phyloP scores from a whole-genome alignment of 2,329 filamentous ascomycete genomes.

The Alternaria sp. region DNA sequence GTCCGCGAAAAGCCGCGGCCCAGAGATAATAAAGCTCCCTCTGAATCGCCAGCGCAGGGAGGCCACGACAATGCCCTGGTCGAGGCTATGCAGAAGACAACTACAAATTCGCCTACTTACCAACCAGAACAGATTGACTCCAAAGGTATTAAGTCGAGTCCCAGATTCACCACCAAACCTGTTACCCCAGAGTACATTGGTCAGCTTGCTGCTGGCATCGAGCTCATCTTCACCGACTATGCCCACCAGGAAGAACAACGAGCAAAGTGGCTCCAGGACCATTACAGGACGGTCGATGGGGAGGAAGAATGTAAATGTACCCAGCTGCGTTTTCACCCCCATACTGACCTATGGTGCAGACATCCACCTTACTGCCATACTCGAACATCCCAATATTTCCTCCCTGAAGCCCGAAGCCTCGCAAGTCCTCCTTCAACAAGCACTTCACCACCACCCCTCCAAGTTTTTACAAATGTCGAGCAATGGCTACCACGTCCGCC shows the following conservation, averaged over 20 bases:
- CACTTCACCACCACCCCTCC: conserved; percentile 33
- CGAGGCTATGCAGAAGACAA: conserved; percentile 36
- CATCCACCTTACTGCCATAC: conserved; percentile 45
- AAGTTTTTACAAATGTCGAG: conserved; percentile 34
- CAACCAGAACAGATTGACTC: conserved; percentile 20
- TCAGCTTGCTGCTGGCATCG: conserved; percentile 43
- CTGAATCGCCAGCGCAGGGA: conserved; percentile 7
- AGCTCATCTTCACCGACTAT: conserved; percentile 50
- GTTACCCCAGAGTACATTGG: conserved; percentile 41
- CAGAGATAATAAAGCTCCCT: conserved; percentile 11
- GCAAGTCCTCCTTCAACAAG: conserved; percentile 40
- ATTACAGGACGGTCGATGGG: conserved; percentile 35
- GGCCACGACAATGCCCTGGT: conserved; percentile 36
- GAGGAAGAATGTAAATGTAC: conserved; percentile 36
- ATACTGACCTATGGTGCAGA: conserved; percentile 27
- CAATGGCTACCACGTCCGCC: conserved; percentile 44
- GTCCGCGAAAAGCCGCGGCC: conserved; percentile 31
- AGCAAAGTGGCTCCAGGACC: conserved; percentile 38
- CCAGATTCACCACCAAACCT: conserved; percentile 32
- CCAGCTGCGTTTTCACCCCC: background rate
- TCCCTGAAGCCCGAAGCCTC: conserved; percentile 46
- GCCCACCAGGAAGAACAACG: conserved; percentile 43
- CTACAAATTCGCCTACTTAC: conserved; percentile 31
- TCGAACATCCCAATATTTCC: conserved; percentile 41
- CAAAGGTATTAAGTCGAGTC: conserved; percentile 23